phyloP scores from a whole-genome alignment of 2,329 filamentous ascomycete genomes.

The Monosporascus sp. region DNA sequence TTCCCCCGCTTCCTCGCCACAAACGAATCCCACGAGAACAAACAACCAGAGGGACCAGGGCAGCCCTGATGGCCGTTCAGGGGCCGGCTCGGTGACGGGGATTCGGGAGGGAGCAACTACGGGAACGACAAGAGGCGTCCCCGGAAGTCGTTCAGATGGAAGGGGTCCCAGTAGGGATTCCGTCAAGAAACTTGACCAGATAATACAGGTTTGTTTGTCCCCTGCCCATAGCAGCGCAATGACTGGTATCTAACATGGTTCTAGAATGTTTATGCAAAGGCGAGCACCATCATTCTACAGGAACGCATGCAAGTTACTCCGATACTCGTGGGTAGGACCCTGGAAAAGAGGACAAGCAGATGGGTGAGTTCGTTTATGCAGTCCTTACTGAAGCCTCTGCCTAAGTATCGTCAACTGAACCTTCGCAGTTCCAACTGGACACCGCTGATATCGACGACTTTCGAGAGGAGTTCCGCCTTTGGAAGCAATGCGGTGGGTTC shows the following conservation, averaged over 20 bases:
- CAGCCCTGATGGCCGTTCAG: conserved; percentile 32
- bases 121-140: conserved; percentile 40
- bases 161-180: conserved; percentile 57
- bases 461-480: conserved; percentile 71
- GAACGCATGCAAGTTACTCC: conserved; percentile 64
- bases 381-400: background rate
- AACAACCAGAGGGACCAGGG: conserved; percentile 68
- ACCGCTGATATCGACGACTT: conserved; percentile 90
- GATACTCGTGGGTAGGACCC: conserved; percentile 21
- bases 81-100: conserved; percentile 39
- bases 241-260: conserved; percentile 8
- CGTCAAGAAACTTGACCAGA: conserved; percentile 80
- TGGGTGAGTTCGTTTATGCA: conserved; percentile 21
- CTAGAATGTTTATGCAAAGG: conserved; percentile 89
- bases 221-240: background rate
- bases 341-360: conserved; percentile 26
- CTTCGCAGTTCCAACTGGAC: conserved; percentile 80
- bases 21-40: conserved; percentile 65
- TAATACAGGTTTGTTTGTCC: conserved; percentile 66
- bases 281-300: conserved; percentile 76
- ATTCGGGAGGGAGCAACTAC: conserved; percentile 30
- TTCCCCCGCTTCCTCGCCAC: conserved; percentile 67
- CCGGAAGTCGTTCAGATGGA: conserved; percentile 35
- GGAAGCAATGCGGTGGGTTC: conserved; percentile 74
- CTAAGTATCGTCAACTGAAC: conserved; percentile 5